These are phyloP conservation scores for Sphaceloma murrayae DNA, from an alignment of 2,329 filamentous ascomycete species.

Conservation along the genomic window DNA sequence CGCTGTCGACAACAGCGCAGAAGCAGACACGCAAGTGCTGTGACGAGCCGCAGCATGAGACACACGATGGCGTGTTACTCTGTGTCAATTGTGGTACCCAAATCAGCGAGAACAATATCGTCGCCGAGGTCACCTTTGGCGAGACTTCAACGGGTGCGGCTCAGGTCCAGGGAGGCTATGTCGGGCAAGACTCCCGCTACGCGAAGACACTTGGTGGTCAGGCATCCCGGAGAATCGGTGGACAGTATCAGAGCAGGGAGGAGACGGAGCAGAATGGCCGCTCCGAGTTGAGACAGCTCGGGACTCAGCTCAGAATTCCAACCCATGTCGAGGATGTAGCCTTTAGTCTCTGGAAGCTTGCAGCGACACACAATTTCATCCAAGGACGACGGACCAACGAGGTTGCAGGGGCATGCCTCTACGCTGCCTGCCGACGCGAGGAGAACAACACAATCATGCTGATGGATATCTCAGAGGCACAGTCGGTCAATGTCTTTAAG, in stretches of 20 bases:
- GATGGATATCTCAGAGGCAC: slow-evolving; percentile 85
- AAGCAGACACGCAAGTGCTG: slow-evolving; percentile 21
- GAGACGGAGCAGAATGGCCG: slow-evolving; percentile 42
- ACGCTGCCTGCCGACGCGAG: slow-evolving; percentile 73
- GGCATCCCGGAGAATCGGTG: slow-evolving; percentile 37
- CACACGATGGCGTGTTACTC: slow-evolving; percentile 39
- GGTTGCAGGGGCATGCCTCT: slow-evolving; percentile 84
- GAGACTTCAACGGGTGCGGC: slow-evolving; percentile 79
- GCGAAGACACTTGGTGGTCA: slow-evolving; percentile 51
- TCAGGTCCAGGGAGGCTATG: slow-evolving; percentile 79
- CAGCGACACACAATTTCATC: slow-evolving; percentile 56
- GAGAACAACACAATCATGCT: slow-evolving; percentile 79
- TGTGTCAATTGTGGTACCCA: slow-evolving; percentile 81
- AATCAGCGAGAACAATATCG: slow-evolving; percentile 77
- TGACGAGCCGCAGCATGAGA: slow-evolving; percentile 25
- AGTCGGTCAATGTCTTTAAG: slow-evolving; percentile 81
- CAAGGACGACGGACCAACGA: slow-evolving; percentile 77
- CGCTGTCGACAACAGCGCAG: slow-evolving; percentile 10
- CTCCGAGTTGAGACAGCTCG: slow-evolving; percentile 33
- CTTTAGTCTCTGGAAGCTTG: slow-evolving; percentile 35
- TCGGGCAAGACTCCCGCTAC: slow-evolving; percentile 76
- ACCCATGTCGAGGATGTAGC: slow-evolving; percentile 32
- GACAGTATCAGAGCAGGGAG: slow-evolving; percentile 46
- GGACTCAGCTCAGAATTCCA: slow-evolving; percentile 32
- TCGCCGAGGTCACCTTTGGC: slow-evolving; percentile 83